Evolutionary conservation across 352 stramenopile species (phyloP), one percentile per base, ranked within the genome.

Genomic region (Achlya hypogyna): DNA sequence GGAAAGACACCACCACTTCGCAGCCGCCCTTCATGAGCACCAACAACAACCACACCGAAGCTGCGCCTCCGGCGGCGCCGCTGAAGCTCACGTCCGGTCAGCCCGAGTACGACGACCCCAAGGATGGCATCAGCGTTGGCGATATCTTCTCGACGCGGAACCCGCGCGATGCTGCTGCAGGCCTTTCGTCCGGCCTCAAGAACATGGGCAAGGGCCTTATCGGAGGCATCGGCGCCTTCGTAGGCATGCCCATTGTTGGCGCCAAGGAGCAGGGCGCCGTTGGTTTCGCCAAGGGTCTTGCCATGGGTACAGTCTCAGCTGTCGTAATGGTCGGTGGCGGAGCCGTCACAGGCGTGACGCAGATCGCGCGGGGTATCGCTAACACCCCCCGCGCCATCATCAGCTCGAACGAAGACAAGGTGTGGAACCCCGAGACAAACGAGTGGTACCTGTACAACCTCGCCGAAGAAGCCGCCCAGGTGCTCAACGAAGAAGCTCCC

Each of bases 81-180:
- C 60, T 67, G n/a, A 49, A 67, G 49, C 3, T 67, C 29, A 58
- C 20, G 27, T 47, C 28, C 16, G 60, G 43, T 4, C 28, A 53
- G n/a, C 60, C 60, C 20, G 60, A 67, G 25, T 31, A 10, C 6
- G 49, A 56, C 49, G 60, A 67, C 12, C 9, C 5, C 28, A 52
- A 31, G 22, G 43, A 56, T 9, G 34, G 23, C 5, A 58, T 67
- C 22, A 35, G 27, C 22, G 42, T 75, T 27, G 20, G 27, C 12
- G 42, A 74, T 10, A 56, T 95, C 27, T 95, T 95, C 71, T 88
- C 74, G 34, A 91, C 82, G 27, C 72, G 80, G 23, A 62, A 70
- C 29, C 86, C 86, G 2, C 88, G 88, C 69, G 86, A 95, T 73
- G 74, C 74, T 0, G 81, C 73, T 65, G 86, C 84, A 6, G 86